phyloP scores from a whole-genome alignment of 495 filamentous ascomycete species.

The Penicillium daleae region DNA sequence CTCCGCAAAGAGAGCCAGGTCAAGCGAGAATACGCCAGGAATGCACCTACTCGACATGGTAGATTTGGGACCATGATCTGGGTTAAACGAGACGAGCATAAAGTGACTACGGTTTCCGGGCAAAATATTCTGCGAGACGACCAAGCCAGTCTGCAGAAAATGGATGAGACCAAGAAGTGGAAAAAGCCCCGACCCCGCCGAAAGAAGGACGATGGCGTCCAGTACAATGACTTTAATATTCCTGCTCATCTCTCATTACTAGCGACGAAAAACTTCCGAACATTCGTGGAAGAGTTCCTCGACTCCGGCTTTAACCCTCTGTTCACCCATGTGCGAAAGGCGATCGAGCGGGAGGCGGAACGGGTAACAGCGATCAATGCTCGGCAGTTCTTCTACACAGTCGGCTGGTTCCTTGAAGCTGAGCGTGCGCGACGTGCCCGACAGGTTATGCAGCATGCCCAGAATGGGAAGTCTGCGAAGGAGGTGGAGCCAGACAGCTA shows the following conservation, averaged over 20 bases:
- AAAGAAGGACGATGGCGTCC: constrained; percentile 64
- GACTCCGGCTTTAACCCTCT: constrained; percentile 96
- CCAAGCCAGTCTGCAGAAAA: constrained; percentile 75
- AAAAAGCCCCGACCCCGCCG: constrained; percentile 71
- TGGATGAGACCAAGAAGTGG: constrained; percentile 91
- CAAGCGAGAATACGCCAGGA: constrained; percentile 74
- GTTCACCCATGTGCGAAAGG: constrained; percentile 81
- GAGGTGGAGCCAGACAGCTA: constrained; percentile 74
- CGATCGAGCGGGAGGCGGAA: constrained; percentile 89
- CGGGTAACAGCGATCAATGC: constrained; percentile 73
- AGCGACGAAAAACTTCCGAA: constrained; percentile 72
- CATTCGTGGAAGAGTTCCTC: constrained; percentile 90
- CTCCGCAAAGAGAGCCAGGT: constrained; percentile 80
- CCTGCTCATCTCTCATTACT: constrained; percentile 65
- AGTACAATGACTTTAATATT: constrained; percentile 74
- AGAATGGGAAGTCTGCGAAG: constrained; percentile 41
- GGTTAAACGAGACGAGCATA: constrained; percentile 84
- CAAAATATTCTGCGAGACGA: constrained; percentile 78
- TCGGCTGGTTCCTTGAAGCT: constrained; percentile 92
- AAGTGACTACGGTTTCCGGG: constrained; percentile 82
- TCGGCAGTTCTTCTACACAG: constrained; percentile 88
- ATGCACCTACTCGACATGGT: constrained; percentile 86
- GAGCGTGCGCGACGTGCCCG: constrained; percentile 74
- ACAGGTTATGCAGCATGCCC: constrained; percentile 46
- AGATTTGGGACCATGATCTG: constrained; percentile 97